Evolutionary conservation across 139 green algal species (phyloP), one percentile per base, ranked within the genome.

Genomic region (Chlorella sp.): DNA sequence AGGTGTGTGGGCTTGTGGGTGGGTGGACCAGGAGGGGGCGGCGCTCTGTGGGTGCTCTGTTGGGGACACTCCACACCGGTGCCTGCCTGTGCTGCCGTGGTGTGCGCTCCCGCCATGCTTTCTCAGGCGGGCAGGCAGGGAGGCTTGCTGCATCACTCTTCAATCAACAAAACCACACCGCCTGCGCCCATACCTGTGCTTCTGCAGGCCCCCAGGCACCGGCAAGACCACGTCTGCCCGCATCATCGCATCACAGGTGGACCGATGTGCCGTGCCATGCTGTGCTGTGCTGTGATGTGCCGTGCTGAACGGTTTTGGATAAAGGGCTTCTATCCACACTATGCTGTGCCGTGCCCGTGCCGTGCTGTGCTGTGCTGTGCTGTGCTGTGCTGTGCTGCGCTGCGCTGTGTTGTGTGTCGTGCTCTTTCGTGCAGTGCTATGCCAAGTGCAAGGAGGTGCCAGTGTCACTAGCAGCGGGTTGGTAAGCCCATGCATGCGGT

Each of bases 141-240:
- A 34, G n/a, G n/a, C 12, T 36, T 83, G 12, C 9, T 60, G 30
- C 14, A 19, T 5, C 34, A 16, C 53, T 24, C 5, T 32, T 36
- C 64, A 71, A 9, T 28, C 64, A 68, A 71, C 64, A 28, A 2
- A 71, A 71, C 11, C 64, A 71, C 64, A 57, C 48, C 48, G 48
- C 48, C 48, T 57, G 48, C 48, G 48, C 53, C 53, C 40, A 15
- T 26, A 28, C 14, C 53, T 39, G 7, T 15, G 5, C 12, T 7
- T 22, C 80, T 85, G 60, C 60, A 86, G 82, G 2, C 97, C 97
- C 0, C 95, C 96, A 0, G 96, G 96, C 66, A 95, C 95, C 57
- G 97, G 97, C 81, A 99, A 99, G 92, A 99, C 97, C 69, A 98
- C 95, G 21, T 95, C 86, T 28, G 97, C 97, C 0, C 93, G 96